phyloP scores from a whole-genome alignment of 345 rosid species.

The Durio zibethinus region DNA sequence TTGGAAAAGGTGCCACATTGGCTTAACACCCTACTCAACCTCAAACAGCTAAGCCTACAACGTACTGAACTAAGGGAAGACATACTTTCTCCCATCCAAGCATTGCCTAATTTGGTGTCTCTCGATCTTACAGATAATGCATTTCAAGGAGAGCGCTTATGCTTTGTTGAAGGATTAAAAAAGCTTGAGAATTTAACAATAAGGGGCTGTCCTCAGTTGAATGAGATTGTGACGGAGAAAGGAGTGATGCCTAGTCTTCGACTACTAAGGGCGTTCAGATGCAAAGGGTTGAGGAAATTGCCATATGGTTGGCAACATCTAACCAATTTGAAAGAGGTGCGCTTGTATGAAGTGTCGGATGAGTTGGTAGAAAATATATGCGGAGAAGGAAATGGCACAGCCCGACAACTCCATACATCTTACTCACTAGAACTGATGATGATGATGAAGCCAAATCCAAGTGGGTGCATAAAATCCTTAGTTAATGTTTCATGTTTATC shows the following conservation, averaged over 20 bases:
- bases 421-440: neutral
- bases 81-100: slow-evolving; percentile 9
- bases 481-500: neutral
- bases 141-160: slow-evolving; percentile 8
- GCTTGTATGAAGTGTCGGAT: no score
- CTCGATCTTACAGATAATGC: neutral
- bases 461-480: neutral
- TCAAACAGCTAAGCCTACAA: slow-evolving; percentile 11
- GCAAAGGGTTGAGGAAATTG: no score
- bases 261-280: no score
- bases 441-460: neutral
- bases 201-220: slow-evolving; percentile 13
- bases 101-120: slow-evolving; percentile 25
- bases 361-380: no score
- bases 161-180: slow-evolving; percentile 23
- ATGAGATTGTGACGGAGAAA: no score
- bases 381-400: no score
- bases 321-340: no score
- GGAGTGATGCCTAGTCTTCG: no score
- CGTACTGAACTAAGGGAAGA: slow-evolving; percentile 27
- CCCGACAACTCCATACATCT: neutral
- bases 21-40: slow-evolving; percentile 17
- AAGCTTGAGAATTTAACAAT: slow-evolving; percentile 21
- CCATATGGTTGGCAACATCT: no score
- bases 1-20: slow-evolving; percentile 31